Evolutionary conservation across 2,329 filamentous ascomycete genomes (phyloP), one percentile per base, ranked within the genome.

Genomic region (Pseudogymnoascus sp.): DNA sequence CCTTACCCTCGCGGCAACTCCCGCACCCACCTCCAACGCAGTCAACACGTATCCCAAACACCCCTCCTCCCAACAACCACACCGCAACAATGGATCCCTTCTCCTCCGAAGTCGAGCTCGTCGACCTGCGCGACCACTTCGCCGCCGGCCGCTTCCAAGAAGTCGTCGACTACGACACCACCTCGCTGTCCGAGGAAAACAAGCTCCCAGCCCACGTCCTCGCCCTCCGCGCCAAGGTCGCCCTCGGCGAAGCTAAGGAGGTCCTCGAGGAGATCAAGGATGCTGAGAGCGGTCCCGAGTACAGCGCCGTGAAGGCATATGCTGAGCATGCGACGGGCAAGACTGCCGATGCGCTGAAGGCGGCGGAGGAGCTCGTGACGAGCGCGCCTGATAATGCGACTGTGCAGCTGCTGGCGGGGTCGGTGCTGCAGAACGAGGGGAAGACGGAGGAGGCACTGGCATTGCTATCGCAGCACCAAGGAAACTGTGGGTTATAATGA

Each of bases 371-470:
- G 68, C 81, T 97, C 25, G 85, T 83, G 1, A 81, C 83, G 64
- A 80, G 82, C 12, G 78, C 85, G 14, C 80, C 80, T 20, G 90
- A 94, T 63, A 95, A 96, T 71, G 75, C 83, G 60, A 86, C 82
- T 0, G 91, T 97, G 35, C 91, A 97, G 78, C 78, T 96, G 38
- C 75, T 93, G 6, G 87, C 83, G 28, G 92, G 88, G n/a, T 93
- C 86, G 0, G 83, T 97, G 57, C 77, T 97, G 64, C 89, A 93
- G 71, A 84, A 84, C 18, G 86, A 85, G 20, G 92, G 88, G 28
- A 88, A 89, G 77, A 84, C 85, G n/a, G 91, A 97, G 64, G 89
- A 93, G 72, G 94, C 94, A 12, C 75, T 97, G 62, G 82, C 85
- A 50, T 76, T 97, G 64, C 76, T 97, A 68, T 83, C 83, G 50